These are phyloP conservation scores for Epichloe bromicola DNA, from an alignment of 2,329 filamentous ascomycete species.

Conservation along the genomic window DNA sequence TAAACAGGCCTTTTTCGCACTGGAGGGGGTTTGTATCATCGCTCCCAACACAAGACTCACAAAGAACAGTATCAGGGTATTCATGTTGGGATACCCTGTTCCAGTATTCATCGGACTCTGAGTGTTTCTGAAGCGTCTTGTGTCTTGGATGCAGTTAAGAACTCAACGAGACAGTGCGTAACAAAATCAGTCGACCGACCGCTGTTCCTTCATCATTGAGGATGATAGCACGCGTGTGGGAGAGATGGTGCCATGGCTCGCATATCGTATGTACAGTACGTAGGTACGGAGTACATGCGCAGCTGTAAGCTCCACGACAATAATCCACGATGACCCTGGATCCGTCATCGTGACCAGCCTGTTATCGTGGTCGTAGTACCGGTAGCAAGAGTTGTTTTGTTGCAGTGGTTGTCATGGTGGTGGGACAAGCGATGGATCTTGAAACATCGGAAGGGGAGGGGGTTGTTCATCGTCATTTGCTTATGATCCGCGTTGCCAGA, in stretches of 20 bases:
- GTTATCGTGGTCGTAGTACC: not conserved
- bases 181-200: not conserved
- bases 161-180: no score
- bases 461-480: not conserved
- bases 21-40: not conserved
- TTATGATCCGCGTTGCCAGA: not conserved
- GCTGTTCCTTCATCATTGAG: not conserved
- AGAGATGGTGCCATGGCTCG: no score
- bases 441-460: constrained; percentile 6
- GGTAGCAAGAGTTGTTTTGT: not conserved
- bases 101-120: not conserved
- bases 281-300: not conserved
- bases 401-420: not conserved
- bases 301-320: not conserved
- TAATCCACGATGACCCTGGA: not conserved
- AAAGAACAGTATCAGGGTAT: not conserved
- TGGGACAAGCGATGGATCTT: constrained; percentile 4
- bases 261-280: no score
- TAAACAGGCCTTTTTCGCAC: no score
- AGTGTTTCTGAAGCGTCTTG: not conserved
- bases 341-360: not conserved
- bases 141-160: not conserved
- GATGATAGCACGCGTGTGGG: not conserved
- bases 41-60: no score
- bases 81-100: not conserved